A percentile compares a stretch with the other conserved stretches of the same genome.
phyloP scores from a whole-genome alignment of 2,329 filamentous ascomycete genomes.

The Hawksworthiomyces lignivorus region DNA sequence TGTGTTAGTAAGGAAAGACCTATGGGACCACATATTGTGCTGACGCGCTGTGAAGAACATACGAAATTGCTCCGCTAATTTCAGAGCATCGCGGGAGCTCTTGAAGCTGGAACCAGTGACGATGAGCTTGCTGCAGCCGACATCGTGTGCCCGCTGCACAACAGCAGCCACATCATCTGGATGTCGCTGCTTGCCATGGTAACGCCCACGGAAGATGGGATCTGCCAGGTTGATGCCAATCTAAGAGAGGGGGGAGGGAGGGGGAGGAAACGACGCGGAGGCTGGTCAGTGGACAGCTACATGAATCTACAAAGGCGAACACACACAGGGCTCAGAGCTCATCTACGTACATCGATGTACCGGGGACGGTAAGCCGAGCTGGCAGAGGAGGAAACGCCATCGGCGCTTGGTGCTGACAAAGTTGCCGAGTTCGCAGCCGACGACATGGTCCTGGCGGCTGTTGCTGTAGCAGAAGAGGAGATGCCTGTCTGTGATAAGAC shows the following conservation, averaged over 20 bases:
- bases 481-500: background rate
- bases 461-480: background rate
- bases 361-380: constrained; percentile 35
- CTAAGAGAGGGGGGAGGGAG: too few relatives aligned
- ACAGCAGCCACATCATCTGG: constrained; percentile 68
- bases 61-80: constrained; percentile 69
- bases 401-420: constrained; percentile 3
- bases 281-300: background rate
- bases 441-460: constrained; percentile 12
- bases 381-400: background rate
- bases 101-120: constrained; percentile 83
- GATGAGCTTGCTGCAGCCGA: constrained; percentile 84
- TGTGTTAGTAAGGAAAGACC: too few relatives aligned
- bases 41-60: too few relatives aligned
- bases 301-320: background rate
- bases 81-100: constrained; percentile 67
- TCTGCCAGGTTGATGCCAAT: constrained; percentile 96
- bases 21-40: too few relatives aligned
- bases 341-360: constrained; percentile 52
- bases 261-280: too few relatives aligned
- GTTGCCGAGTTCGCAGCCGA: constrained; percentile 13
- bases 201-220: constrained; percentile 76
- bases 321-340: background rate
- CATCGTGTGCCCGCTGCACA: constrained; percentile 65
- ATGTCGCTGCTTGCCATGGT: constrained; percentile 72